A percentile compares a stretch with the other conserved stretches of the same genome.
phyloP scores from a whole-genome alignment of 345 rosid genomes.

The Citrus reticulata region DNA sequence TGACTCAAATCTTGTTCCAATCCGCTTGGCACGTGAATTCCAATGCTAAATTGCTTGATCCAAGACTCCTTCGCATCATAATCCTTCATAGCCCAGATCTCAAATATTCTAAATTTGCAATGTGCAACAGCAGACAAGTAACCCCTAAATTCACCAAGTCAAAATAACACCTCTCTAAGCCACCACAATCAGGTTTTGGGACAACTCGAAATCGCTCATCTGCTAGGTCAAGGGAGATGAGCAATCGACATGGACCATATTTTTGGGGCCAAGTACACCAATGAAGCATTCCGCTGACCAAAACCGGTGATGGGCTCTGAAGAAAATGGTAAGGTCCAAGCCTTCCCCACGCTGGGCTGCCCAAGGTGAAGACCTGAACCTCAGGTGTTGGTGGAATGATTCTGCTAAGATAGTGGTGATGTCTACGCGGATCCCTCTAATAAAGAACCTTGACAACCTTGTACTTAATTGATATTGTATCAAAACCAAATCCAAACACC shows the following conservation, averaged over 20 bases:
- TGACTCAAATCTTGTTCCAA: no score
- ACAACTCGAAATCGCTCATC: conserved; percentile 73
- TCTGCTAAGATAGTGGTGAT: no score
- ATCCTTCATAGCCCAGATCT: conserved; percentile 81
- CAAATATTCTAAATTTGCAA: conserved; percentile 69
- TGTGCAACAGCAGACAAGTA: conserved; percentile 63
- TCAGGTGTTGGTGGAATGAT: conserved; percentile 18
- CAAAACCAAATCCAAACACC: conserved; percentile 42
- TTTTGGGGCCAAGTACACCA: conserved; percentile 63
- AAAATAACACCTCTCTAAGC: conserved; percentile 51
- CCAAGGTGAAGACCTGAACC: conserved; percentile 38
- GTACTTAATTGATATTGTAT: conserved; percentile 26
- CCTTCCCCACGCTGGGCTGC: conserved; percentile 11
- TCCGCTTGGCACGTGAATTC: conserved; percentile 63
- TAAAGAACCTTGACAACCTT: conserved; percentile 38
- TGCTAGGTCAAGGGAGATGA: conserved; percentile 49
- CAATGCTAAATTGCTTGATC: conserved; percentile 56
- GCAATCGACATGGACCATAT: conserved; percentile 29
- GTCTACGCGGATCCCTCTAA: neutral
- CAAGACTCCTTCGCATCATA: conserved; percentile 66
- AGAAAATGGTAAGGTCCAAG: conserved; percentile 10
- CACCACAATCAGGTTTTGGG: conserved; percentile 65
- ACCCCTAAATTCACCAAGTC: conserved; percentile 49
- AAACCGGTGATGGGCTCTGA: conserved; percentile 45
- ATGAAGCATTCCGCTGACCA: conserved; percentile 72